Conservation (phyloP, 2,329 filamentous ascomycete genomes). For the Magnaporthiopsis rhizophila region DNA sequence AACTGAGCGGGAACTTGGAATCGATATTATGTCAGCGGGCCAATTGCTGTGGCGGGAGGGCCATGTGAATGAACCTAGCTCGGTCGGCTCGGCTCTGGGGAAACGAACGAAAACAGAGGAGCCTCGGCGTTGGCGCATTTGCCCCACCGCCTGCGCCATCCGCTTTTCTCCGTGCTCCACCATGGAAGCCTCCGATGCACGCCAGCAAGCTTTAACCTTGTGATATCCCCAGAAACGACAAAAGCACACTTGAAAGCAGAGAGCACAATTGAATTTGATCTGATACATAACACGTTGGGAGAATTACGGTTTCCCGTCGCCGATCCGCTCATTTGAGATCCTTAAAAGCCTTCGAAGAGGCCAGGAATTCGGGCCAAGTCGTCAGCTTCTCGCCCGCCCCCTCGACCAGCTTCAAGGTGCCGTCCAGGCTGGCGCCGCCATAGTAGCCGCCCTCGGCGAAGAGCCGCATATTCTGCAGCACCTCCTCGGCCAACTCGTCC, state of each 20-base stretch:
- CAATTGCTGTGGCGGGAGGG: no score
- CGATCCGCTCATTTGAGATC: neutral
- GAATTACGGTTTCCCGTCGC: no score
- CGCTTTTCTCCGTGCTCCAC: no score
- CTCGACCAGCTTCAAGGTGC: slow-evolving; percentile 26
- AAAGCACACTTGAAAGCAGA: no score
- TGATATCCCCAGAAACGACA: no score
- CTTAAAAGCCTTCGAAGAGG: neutral
- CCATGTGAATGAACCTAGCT: neutral
- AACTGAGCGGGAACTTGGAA: neutral
- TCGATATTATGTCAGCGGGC: neutral
- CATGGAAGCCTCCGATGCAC: no score
- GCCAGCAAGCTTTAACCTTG: no score
- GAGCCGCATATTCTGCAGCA: slow-evolving; percentile 45
- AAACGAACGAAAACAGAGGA: neutral
- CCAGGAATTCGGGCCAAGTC: slow-evolving; percentile 30
- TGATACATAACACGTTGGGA: no score
- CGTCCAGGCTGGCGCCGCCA: slow-evolving; percentile 32
- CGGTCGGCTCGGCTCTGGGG: neutral
- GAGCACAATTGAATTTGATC: no score
- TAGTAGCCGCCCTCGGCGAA: slow-evolving; percentile 46
- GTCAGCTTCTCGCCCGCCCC: slow-evolving; percentile 25
- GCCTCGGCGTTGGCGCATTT: neutral
- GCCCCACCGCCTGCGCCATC: neutral
- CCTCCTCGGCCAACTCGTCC: slow-evolving; percentile 31